Evolutionary conservation across 2,329 filamentous ascomycete species (phyloP), one percentile per base, ranked within the genome.

Genomic region (Sclerotinia minor): DNA sequence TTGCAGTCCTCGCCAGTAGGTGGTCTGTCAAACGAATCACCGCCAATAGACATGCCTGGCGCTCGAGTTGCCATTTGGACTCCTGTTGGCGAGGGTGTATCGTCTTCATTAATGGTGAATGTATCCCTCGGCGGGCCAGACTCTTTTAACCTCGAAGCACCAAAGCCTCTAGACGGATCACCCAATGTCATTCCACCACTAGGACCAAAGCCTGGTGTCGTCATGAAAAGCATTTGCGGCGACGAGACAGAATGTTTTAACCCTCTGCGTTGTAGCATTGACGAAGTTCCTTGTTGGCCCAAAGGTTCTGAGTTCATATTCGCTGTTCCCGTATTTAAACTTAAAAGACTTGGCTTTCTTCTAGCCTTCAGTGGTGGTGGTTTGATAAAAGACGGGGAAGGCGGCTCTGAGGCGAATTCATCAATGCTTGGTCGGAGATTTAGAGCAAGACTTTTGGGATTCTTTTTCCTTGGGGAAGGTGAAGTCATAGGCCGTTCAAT

Each of bases 381-480:
- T 77, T 93, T 93, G 75, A 94, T 92, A 76, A 95, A 95, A 1
- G 87, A 83, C 8, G 91, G 89, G 52, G 91, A 90, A 0, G 88
- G 87, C 15, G 84, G 81, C 65, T 86, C 79, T 0, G 82, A 80
- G 13, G 82, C 79, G 74, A 83, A 80, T 11, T 82, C 79, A 49
- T 80, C 79, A 59, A 79, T 76, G 15, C 79, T 79, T 59, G 84
- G 81, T 0, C 82, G 89, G 65, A 84, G 87, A 74, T 94, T 91
- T 57, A 95, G 91, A 1, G 90, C 93, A 5, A 95, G 83, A 50
- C 91, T 91, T 79, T 95, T 95, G 80, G 93, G 89, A 76, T 95
- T 95, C 68, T 91, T 88, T 75, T 90, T 89, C 74, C 90, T 84
- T 0, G 89, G 89, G 4, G 87, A 87, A 9, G 89, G 88, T 29